Evolutionary conservation across 2,329 filamentous ascomycete genomes (phyloP), one percentile per base, ranked within the genome.

Genomic region (Diaporthe ampelina): DNA sequence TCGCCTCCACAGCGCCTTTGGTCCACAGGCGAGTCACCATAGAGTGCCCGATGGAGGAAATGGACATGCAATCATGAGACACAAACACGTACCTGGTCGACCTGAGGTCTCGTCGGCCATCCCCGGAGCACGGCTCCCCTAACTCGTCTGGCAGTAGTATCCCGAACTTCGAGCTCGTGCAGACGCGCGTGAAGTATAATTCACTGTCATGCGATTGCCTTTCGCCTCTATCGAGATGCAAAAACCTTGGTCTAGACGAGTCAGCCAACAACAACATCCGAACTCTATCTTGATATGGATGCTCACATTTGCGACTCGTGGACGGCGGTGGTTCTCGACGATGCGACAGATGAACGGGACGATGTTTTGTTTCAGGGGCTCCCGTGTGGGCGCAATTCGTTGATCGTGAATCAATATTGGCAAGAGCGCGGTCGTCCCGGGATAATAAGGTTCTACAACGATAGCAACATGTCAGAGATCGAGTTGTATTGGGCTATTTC

Each of bases 181-280:
- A 67, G 61, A 29, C 43, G 32, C 43, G 43, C 43, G 26, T 37
- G 43, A 35, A 45, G 43, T 67, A 50, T 10, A 24, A 21, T 67
- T 50, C 8, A 21, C 40, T 67, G 61, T 67, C 61, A 67, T 67
- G 61, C 61, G 61, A 50, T 52, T 50, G 61, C 43, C 43, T 67
- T 65, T 32, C 26, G 13, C 24, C 24, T 50, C 35, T 26, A 50
- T 67, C 61, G 61, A 67, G 61, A 50, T 67, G 29, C 61, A 35
- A 50, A 67, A 67, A 50, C 43, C 61, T 67, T 67, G 61, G 61
- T 67, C 61, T 37, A 50, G 61, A 52, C 43, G 61, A 67, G 61
- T 67, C 61, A 67, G 61, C 61, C 29, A 37, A 11, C 37, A 29
- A 50, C 61, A 45, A 37, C 61, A 29, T 67, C 43, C 43, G 29